Evolutionary conservation across 495 filamentous ascomycete genomes (phyloP), one percentile per base, ranked within the genome.

Genomic region (Xylaria grammica): DNA sequence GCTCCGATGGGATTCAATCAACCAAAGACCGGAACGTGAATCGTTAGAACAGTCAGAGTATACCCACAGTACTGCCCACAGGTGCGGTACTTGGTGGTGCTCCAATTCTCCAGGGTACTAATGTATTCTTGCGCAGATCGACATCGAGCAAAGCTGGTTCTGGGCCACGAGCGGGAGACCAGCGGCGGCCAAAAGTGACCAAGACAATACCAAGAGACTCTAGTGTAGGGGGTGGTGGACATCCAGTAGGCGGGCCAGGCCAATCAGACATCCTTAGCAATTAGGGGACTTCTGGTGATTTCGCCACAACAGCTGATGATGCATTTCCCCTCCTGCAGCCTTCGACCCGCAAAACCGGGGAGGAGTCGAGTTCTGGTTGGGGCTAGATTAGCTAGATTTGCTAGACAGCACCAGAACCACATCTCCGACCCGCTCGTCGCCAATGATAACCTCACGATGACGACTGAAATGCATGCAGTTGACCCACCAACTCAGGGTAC

Each of bases 301-400:
- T 59, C 19, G 56, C 56, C 56, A 59, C 56, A 36, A 48, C 5
- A 50, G 46, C 13, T 22, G n/a, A 61, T 52, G 58, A 61, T 61
- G 48, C 58, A 45, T 19, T 48, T 2, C 13, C 30, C 13, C 30
- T 42, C 36, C 40, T 46, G 40, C 54, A 29, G 42, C 44, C 44
- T 2, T 60, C 5, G 30, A 17, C 42, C 45, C 42, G 10, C 29
- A 27, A 32, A 19, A 34, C 57, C 57, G 27, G 56, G 17, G 24
- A 20, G 10, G 0, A n/a, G n/a, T 29, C 26, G 45, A 11, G 11
- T 40, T 9, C 19, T 40, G 34, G 58, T 34, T 11, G 45, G 46
- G 58, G 13, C 45, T 52, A 22, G n/a, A 34, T 48, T 44, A 22
- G 44, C 30, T 38, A 8, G 38, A 13, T 26, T 22, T 8, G 11